Conservation (phyloP, 306 rosid genomes). For the Medicago arabica region DNA sequence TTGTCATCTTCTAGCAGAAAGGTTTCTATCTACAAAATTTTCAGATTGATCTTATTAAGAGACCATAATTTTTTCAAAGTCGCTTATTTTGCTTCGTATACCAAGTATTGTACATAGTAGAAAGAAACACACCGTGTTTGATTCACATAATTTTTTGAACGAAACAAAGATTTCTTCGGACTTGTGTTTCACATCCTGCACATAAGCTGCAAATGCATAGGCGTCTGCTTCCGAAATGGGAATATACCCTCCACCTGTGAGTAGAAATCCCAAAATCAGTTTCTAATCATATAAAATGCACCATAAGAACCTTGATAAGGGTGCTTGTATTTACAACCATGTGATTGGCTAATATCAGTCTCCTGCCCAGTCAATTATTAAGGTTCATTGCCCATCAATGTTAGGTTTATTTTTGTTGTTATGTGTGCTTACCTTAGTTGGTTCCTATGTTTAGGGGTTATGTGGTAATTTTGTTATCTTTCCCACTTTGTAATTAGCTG, state of each 20-base stretch:
- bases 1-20: conserved; percentile 77
- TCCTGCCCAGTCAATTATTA: conserved; percentile 4
- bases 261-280: conserved; percentile 26
- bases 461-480: conserved; percentile 3
- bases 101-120: conserved; percentile 3
- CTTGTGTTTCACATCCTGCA: conserved; percentile 62
- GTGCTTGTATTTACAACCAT: not conserved
- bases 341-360: not conserved
- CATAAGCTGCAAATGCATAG: conserved; percentile 58
- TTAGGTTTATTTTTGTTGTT: not conserved
- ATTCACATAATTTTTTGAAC: conserved; percentile 62
- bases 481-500: not conserved
- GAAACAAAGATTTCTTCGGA: conserved; percentile 71
- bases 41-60: conserved; percentile 32
- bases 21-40: conserved; percentile 70
- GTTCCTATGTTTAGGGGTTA: not conserved
- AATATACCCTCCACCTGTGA: conserved; percentile 71
- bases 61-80: not conserved
- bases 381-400: not conserved
- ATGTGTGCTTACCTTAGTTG: not conserved
- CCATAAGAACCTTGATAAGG: conserved; percentile 13
- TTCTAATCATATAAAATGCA: conserved; percentile 9
- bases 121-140: conserved; percentile 53
- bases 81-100: conserved; percentile 1
- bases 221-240: conserved; percentile 66